Conservation (phyloP, 1,139 yeast genomes). For the Yamadazyma diddensiae region DNA sequence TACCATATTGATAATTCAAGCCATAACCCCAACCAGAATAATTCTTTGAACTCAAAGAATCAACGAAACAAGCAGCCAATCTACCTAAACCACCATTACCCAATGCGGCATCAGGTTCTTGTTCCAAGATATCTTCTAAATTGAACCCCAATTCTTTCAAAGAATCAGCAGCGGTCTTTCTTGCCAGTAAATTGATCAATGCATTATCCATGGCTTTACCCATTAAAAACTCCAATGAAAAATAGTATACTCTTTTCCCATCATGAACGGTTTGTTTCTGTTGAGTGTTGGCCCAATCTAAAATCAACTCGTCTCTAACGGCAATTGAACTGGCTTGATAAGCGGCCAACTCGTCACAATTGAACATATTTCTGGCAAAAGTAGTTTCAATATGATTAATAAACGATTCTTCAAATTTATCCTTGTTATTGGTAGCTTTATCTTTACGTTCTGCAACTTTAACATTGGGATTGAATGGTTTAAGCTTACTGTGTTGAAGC, state of each 20-base stretch:
- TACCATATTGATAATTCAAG: conserved; percentile 88
- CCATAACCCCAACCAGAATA: conserved; percentile 98
- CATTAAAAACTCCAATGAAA: conserved; percentile 88
- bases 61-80: conserved; percentile 91
- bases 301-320: conserved; percentile 73
- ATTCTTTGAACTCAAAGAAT: conserved; percentile 80
- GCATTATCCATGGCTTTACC: conserved; percentile 97
- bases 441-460: conserved; percentile 9
- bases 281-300: conserved; percentile 93
- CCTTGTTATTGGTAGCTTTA: conserved; percentile 31
- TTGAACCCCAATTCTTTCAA: conserved; percentile 80
- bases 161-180: conserved; percentile 52
- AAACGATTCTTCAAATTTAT: conserved; percentile 63
- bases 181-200: conserved; percentile 65
- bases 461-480: conserved; percentile 23
- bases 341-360: conserved; percentile 90
- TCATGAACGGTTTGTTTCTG: conserved; percentile 82
- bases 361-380: conserved; percentile 83
- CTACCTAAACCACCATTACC: conserved; percentile 97
- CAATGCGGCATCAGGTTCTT: conserved; percentile 91
- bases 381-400: conserved; percentile 87
- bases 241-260: conserved; percentile 82
- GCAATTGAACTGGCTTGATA: conserved; percentile 85
- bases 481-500: conserved; percentile 56
- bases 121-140: conserved; percentile 78